These are phyloP conservation scores for Nannochloropsis gaditana DNA, from an alignment of 108 stramenopile species.

Conservation along the genomic window DNA sequence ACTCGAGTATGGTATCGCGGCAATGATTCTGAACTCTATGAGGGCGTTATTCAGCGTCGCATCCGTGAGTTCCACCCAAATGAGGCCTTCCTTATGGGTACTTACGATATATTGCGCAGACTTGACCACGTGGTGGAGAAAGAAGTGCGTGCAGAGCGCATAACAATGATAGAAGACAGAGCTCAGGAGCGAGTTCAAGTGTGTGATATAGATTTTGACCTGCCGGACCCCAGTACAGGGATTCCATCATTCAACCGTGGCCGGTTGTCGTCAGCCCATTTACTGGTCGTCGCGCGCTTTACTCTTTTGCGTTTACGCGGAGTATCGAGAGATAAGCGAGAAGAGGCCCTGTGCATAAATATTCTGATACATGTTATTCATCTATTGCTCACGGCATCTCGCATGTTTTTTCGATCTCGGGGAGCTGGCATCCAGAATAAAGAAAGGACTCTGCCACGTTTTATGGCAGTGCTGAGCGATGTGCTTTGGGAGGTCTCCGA, in stretches of 20 bases:
- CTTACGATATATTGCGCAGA: background rate
- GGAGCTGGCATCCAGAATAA: background rate
- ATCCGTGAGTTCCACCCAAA: background rate
- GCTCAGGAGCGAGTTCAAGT: background rate
- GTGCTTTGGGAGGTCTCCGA: conserved; percentile 15
- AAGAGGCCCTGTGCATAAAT: background rate
- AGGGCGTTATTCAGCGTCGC: conserved; percentile 9
- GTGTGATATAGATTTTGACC: conserved; percentile 20
- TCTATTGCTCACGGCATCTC: background rate
- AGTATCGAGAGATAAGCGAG: background rate
- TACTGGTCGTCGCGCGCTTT: background rate
- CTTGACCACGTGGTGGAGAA: background rate
- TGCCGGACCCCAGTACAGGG: background rate
- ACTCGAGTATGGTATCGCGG: conserved; percentile 14
- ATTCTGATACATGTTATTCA: background rate
- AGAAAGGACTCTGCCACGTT: background rate
- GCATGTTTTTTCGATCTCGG: background rate
- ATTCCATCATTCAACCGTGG: background rate
- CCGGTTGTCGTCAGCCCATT: background rate
- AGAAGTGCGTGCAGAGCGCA: background rate
- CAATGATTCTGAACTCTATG: background rate
- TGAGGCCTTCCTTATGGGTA: background rate
- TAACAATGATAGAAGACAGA: background rate
- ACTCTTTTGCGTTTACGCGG: background rate
- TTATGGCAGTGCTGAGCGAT: background rate